Conservation (phyloP, 2,329 filamentous ascomycete species). For the Trichoderma pleuroti region DNA sequence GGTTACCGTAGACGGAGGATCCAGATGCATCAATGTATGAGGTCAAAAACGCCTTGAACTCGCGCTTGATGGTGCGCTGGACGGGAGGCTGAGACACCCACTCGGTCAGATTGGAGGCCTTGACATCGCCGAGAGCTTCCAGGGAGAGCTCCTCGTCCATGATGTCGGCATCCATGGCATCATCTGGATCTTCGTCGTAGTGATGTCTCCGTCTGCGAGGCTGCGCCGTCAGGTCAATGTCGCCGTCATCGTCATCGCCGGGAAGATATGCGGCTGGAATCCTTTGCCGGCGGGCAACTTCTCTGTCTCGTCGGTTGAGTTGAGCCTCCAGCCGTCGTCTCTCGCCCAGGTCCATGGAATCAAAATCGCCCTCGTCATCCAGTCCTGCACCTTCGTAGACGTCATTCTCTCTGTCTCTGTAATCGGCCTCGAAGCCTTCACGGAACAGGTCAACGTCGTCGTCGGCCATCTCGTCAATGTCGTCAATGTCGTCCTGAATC, state of each 20-base stretch:
- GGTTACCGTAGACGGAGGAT: slow-evolving; percentile 89
- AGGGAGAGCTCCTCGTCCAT: slow-evolving; percentile 95
- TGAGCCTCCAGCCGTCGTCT: slow-evolving; percentile 69
- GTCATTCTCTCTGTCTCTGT: slow-evolving; percentile 63
- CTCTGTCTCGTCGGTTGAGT: slow-evolving; percentile 69
- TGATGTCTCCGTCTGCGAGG: slow-evolving; percentile 79
- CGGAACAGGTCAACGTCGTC: slow-evolving; percentile 77
- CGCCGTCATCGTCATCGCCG: slow-evolving; percentile 79
- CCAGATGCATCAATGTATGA: slow-evolving; percentile 90
- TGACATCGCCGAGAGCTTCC: slow-evolving; percentile 87
- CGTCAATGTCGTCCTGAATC: slow-evolving; percentile 68
- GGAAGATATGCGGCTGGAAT: slow-evolving; percentile 72
- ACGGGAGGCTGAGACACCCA: slow-evolving; percentile 92
- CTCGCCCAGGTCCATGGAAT: slow-evolving; percentile 62
- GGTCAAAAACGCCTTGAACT: slow-evolving; percentile 96
- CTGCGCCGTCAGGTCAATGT: slow-evolving; percentile 81
- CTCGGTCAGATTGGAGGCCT: slow-evolving; percentile 87
- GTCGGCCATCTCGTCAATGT: slow-evolving; percentile 77
- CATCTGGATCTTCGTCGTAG: slow-evolving; percentile 92
- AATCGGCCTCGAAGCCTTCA: slow-evolving; percentile 69
- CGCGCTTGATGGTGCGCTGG: slow-evolving; percentile 86
- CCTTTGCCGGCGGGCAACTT: slow-evolving; percentile 62
- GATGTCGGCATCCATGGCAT: slow-evolving; percentile 86
- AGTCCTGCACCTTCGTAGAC: slow-evolving; percentile 67
- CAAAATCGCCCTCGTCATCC: slow-evolving; percentile 75